Conservation (phyloP, 768 basidiomycete species). For the Macrocybe gigantea region DNA sequence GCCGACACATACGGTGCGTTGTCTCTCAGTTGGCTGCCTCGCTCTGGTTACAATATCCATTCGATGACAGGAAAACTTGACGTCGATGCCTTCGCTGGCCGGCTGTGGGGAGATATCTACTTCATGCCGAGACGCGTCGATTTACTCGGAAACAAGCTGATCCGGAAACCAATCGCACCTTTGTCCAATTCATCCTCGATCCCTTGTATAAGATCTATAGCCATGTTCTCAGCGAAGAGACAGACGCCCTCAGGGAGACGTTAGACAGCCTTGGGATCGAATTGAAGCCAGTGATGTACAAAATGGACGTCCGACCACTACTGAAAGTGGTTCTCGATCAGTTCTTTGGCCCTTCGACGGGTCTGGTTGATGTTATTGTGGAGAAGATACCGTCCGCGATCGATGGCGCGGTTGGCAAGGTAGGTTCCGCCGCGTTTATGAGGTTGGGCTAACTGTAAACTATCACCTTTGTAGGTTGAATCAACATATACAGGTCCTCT, state of each 20-base stretch:
- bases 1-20: conserved; percentile 80
- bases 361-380: conserved; percentile 88
- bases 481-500: conserved; percentile 87
- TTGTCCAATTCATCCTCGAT: conserved; percentile 94
- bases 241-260: conserved; percentile 80
- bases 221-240: conserved; percentile 90
- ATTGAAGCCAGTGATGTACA: conserved; percentile 91
- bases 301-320: conserved; percentile 96
- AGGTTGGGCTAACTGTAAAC: background rate
- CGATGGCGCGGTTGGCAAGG: conserved; percentile 55
- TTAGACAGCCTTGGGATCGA: conserved; percentile 72
- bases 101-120: conserved; percentile 98
- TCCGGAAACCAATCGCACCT: conserved; percentile 74
- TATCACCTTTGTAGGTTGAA: conserved; percentile 49
- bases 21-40: too few species aligned
- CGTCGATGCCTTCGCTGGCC: conserved; percentile 77
- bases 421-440: conserved; percentile 16
- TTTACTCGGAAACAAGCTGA: conserved; percentile 85
- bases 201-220: conserved; percentile 97
- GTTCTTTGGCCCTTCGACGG: conserved; percentile 90
- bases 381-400: conserved; percentile 85
- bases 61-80: conserved; percentile 60
- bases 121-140: conserved; percentile 79
- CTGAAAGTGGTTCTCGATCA: conserved; percentile 91
- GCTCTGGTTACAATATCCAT: too few species aligned